phyloP scores from a whole-genome alignment of 2,329 filamentous ascomycete genomes.

The Xylariaceae sp. region DNA sequence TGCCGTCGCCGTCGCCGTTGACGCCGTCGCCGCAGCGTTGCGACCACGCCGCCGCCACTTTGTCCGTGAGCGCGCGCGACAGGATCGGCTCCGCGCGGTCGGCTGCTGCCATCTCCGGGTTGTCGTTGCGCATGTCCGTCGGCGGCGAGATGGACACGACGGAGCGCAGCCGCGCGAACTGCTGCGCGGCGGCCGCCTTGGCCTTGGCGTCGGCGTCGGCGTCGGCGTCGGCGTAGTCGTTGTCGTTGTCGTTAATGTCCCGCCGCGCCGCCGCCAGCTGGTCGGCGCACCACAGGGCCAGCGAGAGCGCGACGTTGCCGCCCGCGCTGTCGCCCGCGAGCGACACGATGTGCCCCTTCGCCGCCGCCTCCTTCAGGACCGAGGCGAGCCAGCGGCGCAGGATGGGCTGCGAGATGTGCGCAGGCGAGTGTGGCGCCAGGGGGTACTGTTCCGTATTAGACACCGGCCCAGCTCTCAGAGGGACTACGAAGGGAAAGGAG shows the following conservation, averaged over 20 bases:
- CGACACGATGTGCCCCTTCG: constrained; percentile 33
- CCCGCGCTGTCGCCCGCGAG: constrained; percentile 49
- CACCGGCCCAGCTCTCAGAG: no score
- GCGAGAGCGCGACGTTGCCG: constrained; percentile 40
- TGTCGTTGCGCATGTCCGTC: constrained; percentile 35
- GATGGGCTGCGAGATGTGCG: constrained; percentile 37
- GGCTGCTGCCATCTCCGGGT: constrained; percentile 33
- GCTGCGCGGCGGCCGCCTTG: constrained; percentile 6
- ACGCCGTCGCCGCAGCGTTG: no score
- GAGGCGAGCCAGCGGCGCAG: constrained; percentile 36
- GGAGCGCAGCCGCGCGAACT: constrained; percentile 24
- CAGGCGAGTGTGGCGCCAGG: constrained; percentile 45
- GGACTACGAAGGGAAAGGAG: no score
- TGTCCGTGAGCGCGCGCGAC: constrained; percentile 30
- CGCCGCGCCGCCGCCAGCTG: constrained; percentile 27
- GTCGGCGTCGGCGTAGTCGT: no score
- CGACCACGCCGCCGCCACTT: constrained; percentile 32
- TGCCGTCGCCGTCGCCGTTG: no score
- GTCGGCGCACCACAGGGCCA: constrained; percentile 17
- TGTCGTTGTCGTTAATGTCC: constrained; percentile 26
- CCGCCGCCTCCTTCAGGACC: constrained; percentile 30
- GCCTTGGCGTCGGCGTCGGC: no score
- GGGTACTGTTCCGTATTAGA: no score
- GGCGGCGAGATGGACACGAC: constrained; percentile 13
- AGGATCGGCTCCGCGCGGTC: constrained; percentile 38